Evolutionary conservation across 2,329 filamentous ascomycete species (phyloP), one percentile per base, ranked within the genome.

Genomic region (Aureobasidium mangrovei): DNA sequence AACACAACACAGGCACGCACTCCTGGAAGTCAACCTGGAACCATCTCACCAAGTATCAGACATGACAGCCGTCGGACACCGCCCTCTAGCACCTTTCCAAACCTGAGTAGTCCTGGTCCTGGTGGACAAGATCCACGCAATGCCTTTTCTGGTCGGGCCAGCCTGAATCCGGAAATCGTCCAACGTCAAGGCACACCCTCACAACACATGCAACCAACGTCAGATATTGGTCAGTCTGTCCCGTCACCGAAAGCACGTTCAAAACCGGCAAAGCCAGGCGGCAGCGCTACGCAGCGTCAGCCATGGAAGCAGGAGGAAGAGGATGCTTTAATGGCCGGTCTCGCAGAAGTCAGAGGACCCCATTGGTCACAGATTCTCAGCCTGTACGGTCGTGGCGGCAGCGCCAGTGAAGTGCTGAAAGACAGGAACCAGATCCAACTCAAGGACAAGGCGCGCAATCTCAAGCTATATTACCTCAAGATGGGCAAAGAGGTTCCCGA

Each of bases 341-440:
- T 95, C 3, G 90, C 94, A 64, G 82, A 86, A 66, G 90, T 95
- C 44, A 90, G 91, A 65, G 90, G 90, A 0, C 90, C 90, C 18
- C 89, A 95, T 64, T 95, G 90, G 90, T 91, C 87, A 61, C 89
- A 95, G 65, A 95, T 95, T 44, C 74, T 95, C 9, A 84, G 84
- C 1, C 78, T 95, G 40, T 95, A 91, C 65, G 90, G 90, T 0
- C 79, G 82, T 0, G 86, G 85, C 40, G 90, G 90, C 4, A 86
- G 84, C 0, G 81, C 91, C 27, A 91, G 83, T 44, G 85, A 91
- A 61, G 86, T 91, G 27, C 76, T 95, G 24, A 91, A 91, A 61
- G 90, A 95, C 65, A 80, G 89, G 33, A 94, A 90, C 42, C 89
- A 95, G 65, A 90, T 95, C 0, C 90, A 95, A 66, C 76, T 95